Evolutionary conservation across 495 filamentous ascomycete genomes (phyloP), one percentile per base, ranked within the genome.

Genomic region (Penicillium odoratum): DNA sequence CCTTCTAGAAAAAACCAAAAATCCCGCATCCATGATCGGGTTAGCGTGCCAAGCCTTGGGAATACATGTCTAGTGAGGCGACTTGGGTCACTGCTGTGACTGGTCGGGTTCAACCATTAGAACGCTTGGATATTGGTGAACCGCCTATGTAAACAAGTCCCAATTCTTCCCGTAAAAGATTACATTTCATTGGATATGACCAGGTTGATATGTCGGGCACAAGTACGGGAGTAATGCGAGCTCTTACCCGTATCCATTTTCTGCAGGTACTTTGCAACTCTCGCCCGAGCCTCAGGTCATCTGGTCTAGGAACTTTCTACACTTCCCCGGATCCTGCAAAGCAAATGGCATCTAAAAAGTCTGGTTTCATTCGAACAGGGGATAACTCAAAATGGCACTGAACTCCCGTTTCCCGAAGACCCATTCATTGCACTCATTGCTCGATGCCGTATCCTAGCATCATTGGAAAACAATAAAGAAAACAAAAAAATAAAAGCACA

Each of bases 381-480:
- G 49, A 44, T 43, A 45, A 54, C 43, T 59, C 29, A 53, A 65
- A 69, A 64, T 53, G 63, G 64, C 62, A 60, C 66, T 62, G 57
- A 69, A 69, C 62, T 67, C 67, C 68, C 56, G 51, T 69, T 64
- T 66, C 65, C 66, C 59, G 53, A 62, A 66, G 59, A 55, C 67
- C 67, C 64, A 45, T 63, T 67, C 66, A 61, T 66, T 64, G 66
- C 56, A 66, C 66, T 66, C 66, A 56, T 68, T 63, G 63, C 60
- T 57, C 59, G 59, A 64, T 60, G 51, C 62, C 51, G 45, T 53
- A 50, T 55, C 31, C 48, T 51, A 48, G 30, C 56, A 50, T 50
- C 48, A 25, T 49, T 18, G 34, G 36, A 44, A 43, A 59, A 58
- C 29, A 31, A 59, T 29, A 43, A 53, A 54, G 33, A 43, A 54